Base-by-base conservation (phyloP, 495 filamentous ascomycete species). In the Neurospora sublineolata region DNA sequence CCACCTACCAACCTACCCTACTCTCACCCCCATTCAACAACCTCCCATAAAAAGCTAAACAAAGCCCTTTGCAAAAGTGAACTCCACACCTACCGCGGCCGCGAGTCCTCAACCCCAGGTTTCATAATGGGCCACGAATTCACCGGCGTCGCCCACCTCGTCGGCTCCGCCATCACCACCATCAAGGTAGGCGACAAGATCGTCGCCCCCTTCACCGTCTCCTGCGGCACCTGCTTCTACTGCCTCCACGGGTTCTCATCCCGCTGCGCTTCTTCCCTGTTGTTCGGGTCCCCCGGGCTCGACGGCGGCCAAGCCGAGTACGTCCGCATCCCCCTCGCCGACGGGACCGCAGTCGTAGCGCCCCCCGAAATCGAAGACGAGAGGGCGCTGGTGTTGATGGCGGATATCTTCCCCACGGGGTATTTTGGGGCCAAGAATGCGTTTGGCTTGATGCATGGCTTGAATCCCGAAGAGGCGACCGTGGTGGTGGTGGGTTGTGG, bases 301-400 rank as follows among this genome's bases (percentile, higher is more conserved):
- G 93, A 97, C 77, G 95, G 95, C 72, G 93, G 86, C 6, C 94
- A 99, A 80, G 94, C 95, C 37, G 90, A 97, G 83, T 97, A 91
- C 80, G 91, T 97, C 67, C 89, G 94, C 16, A 87, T 97, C 16
- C 95, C 94, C 3, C 83, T 91, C 71, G 94, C 95, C 58, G 93
- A 97, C 75, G 88, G 90, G 16, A 96, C 93, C 3, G 88, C 90
- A 3, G 87, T 94, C 77, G 90, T 89, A 73, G 90, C 93, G 1
- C 92, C 94, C 0, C 78, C 88, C 38, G 91, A 86, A 33, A 91
- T 97, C 67, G 86, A 90, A 23, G 91, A 94, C 73, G 52, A 64
- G 27, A 88, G 92, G 71, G 88, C 87, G 37, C 83, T 97, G 68
- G 89, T 97, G n/a, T 86, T 98, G 14, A 94, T 94, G 92, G 92